Percentiles rank a stretch among this genome's conserved stretches.
phyloP scores from a whole-genome alignment of 179 eudicot genomes.

The Camellia oleifera region DNA sequence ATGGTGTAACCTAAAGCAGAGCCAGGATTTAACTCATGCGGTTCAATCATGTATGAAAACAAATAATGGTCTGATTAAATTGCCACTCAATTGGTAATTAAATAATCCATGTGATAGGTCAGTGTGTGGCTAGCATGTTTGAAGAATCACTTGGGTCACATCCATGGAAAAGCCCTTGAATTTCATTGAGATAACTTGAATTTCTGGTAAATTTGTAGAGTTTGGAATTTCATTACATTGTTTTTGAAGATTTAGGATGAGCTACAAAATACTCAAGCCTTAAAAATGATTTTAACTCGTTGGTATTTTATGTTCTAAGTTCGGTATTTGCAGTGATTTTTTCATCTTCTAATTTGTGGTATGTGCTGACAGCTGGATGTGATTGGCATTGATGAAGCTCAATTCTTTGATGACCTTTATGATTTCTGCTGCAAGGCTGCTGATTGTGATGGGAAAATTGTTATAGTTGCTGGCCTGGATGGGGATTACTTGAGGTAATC shows the following conservation, averaged over 20 bases:
- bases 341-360: neutral
- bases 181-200: neutral
- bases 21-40: neutral
- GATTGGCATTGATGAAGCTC: slow-evolving; percentile 91
- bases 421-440: slow-evolving; percentile 80
- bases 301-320: neutral
- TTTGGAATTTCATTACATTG: neutral
- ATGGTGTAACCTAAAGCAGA: neutral
- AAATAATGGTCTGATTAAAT: neutral
- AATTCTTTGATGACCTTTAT: slow-evolving; percentile 77
- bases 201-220: neutral
- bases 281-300: neutral
- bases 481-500: slow-evolving; percentile 79
- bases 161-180: neutral
- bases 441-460: slow-evolving; percentile 69
- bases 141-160: neutral
- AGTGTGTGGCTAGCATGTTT: neutral
- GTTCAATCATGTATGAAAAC: neutral
- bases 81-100: neutral
- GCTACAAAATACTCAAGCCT: neutral
- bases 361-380: slow-evolving; percentile 59
- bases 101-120: neutral
- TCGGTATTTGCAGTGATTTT: neutral
- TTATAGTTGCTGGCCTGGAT: slow-evolving; percentile 80
- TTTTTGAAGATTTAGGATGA: neutral